Base-by-base conservation (phyloP, 202 grass and related monocot genomes). In the Panicum virgatum region DNA sequence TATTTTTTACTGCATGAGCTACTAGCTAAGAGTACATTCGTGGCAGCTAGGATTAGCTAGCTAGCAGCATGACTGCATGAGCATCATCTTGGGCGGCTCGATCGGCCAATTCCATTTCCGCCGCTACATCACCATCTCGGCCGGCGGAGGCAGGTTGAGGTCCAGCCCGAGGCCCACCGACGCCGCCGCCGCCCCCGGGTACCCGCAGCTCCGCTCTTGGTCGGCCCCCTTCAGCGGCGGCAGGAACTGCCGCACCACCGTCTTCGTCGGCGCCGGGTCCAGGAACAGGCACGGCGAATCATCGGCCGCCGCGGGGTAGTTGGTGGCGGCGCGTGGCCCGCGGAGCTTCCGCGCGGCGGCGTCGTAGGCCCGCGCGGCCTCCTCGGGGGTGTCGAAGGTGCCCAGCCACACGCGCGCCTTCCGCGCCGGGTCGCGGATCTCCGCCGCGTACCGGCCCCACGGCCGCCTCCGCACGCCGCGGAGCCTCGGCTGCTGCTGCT, bases 381-480 rank as follows among this genome's bases (percentile, higher is more conserved):
- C n/a, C n/a, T n/a, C n/a, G n/a, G n/a, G n/a, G n/a, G n/a, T 89
- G 53, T 64, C 45, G 77, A 89, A 89, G 36, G 87, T 89, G 71
- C 87, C 87, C 0, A 85, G 82, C 87, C 87, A 89, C 22, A 83
- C 83, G 2, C 88, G 88, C 5, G 66, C 15, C 36, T 48, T 71
- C 12, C 43, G 23, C 67, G 11, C 44, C 2, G 92, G 92, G 62
- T 94, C 92, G 3, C 92, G 86, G 86, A 94, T 94, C 83, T 94
- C 92, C 32, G 89, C 92, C 53, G 92, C 92, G 59, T 91, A 94
- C 69, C 86, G 45, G 16, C 92, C 92, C 92, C 92, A 94, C 4
- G 92, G 92, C 56, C 92, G 71, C 89, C 89, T 94, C 25, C 92
- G 67, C 13, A 94, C 92, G 4, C 92, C 92, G 82, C 89, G 89